A percentile compares a stretch with the other conserved stretches of the same genome.
Evolutionary conservation across 495 filamentous ascomycete genomes (phyloP).

Genomic region (Tetracladium setigerum): DNA sequence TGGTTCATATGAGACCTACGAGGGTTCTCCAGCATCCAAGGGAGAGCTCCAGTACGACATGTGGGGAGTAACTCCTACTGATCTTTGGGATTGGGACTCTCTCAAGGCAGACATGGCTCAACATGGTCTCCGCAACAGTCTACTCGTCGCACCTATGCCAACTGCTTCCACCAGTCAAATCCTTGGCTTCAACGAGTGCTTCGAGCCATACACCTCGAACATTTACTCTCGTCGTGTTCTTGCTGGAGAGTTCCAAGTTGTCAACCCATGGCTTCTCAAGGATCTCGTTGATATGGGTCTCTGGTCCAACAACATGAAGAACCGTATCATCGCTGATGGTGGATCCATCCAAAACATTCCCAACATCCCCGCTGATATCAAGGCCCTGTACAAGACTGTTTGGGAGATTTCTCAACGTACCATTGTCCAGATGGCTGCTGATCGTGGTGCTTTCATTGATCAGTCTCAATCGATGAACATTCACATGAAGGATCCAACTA

Average conservation of each 20-base stretch:
- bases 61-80: conserved; percentile 90
- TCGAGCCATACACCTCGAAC: conserved; percentile 98
- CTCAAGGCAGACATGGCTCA: conserved; percentile 87
- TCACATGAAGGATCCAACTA: conserved; percentile 96
- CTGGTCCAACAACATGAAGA: conserved; percentile 99
- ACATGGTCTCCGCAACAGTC: conserved; percentile 87
- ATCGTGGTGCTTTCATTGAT: conserved; percentile 96
- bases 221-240: conserved; percentile 98
- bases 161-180: conserved; percentile 96
- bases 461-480: conserved; percentile 99
- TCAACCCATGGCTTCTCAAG: conserved; percentile 98
- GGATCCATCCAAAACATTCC: conserved; percentile 95
- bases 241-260: conserved; percentile 97
- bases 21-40: conserved; percentile 89
- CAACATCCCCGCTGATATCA: conserved; percentile 92
- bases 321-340: conserved; percentile 95
- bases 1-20: conserved; percentile 82
- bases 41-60: conserved; percentile 97
- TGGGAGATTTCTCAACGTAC: conserved; percentile 98
- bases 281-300: conserved; percentile 96
- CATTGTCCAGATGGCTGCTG: conserved; percentile 95
- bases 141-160: conserved; percentile 95
- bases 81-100: conserved; percentile 91
- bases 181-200: conserved; percentile 97
- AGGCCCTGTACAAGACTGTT: conserved; percentile 97